These are phyloP conservation scores for Zhuliangozyma blackwelliae DNA, from an alignment of 1,139 yeast species.

Conservation along the genomic window DNA sequence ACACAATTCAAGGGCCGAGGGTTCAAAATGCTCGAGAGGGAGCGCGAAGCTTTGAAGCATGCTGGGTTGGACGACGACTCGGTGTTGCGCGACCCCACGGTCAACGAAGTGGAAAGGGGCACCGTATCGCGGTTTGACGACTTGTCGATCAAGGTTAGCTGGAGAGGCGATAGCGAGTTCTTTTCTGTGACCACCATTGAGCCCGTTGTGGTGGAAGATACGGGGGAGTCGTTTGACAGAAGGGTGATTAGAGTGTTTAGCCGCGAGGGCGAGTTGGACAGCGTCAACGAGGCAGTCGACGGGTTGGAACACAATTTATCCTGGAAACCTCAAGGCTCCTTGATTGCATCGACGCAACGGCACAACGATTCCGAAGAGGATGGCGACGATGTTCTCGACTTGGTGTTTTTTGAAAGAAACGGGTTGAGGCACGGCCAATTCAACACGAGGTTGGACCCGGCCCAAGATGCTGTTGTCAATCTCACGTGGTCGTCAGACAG, in stretches of 20 bases:
- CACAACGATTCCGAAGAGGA: conserved; percentile 36
- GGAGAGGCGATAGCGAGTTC: conserved; percentile 95
- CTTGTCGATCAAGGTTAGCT: conserved; percentile 50
- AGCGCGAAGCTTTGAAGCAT: conserved; percentile 52
- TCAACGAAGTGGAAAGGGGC: conserved; percentile 71
- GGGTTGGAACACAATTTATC: conserved; percentile 68
- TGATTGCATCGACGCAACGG: conserved; percentile 81
- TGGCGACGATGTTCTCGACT: conserved; percentile 44
- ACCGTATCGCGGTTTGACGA: conserved; percentile 51
- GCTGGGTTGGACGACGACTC: conserved; percentile 59
- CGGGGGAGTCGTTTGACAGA: conserved; percentile 44
- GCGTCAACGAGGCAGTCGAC: conserved; percentile 89
- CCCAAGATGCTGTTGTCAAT: conserved; percentile 41
- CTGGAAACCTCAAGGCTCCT: conserved; percentile 91
- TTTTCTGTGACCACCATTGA: conserved; percentile 70
- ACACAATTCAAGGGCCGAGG: conserved; percentile 97
- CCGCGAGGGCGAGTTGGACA: conserved; percentile 72
- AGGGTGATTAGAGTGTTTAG: conserved; percentile 81
- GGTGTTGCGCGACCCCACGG: conserved; percentile 84
- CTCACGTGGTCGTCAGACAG: conserved; percentile 82
- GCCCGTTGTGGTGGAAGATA: conserved; percentile 37
- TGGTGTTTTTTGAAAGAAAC: conserved; percentile 86
- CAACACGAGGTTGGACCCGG: conserved; percentile 55
- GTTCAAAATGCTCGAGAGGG: conserved; percentile 75
- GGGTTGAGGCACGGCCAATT: conserved; percentile 92